A percentile compares a stretch with the other conserved stretches of the same genome.
These are phyloP conservation scores for Fraxinus sp. DNA, from an alignment of 305 asterid genomes.

Conservation along the genomic window DNA sequence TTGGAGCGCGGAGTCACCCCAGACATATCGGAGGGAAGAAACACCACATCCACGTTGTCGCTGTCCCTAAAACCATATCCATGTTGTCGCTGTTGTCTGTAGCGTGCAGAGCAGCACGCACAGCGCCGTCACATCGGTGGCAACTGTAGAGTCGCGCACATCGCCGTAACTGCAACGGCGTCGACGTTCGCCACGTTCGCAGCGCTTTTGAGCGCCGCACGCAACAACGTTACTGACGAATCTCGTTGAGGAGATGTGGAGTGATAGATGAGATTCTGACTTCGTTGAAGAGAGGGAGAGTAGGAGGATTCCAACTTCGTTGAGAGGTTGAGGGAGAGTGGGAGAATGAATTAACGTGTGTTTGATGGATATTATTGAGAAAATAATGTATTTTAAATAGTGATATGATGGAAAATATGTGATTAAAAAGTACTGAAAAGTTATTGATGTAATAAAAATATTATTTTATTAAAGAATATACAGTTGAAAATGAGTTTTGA, in stretches of 20 bases:
- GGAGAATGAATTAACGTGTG: background rate
- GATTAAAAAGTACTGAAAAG: too few relatives aligned
- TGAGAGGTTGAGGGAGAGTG: background rate
- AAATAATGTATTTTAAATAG: too few relatives aligned
- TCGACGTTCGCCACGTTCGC: too few relatives aligned
- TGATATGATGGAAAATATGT: too few relatives aligned
- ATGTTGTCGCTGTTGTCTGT: too few relatives aligned
- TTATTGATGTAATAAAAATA: too few relatives aligned
- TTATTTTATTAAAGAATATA: too few relatives aligned
- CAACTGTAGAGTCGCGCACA: background rate
- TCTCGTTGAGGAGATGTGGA: background rate
- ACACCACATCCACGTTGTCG: background rate
- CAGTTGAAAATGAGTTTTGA: too few relatives aligned
- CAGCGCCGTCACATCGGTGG: background rate
- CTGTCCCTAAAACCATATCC: background rate
- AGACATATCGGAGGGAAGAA: background rate
- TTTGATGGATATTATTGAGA: too few relatives aligned
- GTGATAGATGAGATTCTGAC: too few relatives aligned
- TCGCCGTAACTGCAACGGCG: background rate
- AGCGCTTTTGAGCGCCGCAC: too few relatives aligned
- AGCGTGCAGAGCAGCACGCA: background rate
- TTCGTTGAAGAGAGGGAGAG: background rate
- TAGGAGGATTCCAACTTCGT: background rate
- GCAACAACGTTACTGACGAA: too few relatives aligned
- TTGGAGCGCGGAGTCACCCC: background rate